Conservation (phyloP, 1,284 basidiomycete species). For the Marasmius fiardii region DNA sequence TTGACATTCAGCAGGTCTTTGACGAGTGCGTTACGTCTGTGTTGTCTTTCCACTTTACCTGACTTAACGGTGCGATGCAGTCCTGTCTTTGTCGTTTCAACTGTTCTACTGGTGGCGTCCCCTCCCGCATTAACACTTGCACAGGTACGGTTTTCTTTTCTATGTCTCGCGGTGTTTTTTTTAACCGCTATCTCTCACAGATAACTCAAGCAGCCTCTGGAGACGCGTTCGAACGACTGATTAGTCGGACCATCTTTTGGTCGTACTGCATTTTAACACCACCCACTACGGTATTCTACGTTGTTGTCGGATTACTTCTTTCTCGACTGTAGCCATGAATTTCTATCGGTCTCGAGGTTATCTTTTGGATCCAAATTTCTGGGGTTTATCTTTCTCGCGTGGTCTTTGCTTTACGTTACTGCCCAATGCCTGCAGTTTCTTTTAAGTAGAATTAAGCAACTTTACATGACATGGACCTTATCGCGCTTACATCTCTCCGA, state of each 20-base stretch:
- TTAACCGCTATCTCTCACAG: conserved; percentile 32
- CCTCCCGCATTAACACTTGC: conserved; percentile 83
- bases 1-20: conserved; percentile 63
- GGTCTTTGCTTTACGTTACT: too few species aligned
- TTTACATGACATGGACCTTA: too few species aligned
- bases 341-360: not conserved
- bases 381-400: too few species aligned
- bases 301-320: conserved; percentile 68
- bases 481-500: too few species aligned
- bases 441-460: too few species aligned
- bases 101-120: conserved; percentile 71
- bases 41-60: conserved; percentile 12
- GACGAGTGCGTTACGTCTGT: conserved; percentile 56
- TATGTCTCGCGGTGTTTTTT: not conserved
- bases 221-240: conserved; percentile 88
- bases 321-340: conserved; percentile 36
- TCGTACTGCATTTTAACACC: conserved; percentile 81
- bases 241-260: conserved; percentile 83
- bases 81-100: conserved; percentile 82
- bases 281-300: conserved; percentile 71
- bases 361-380: not conserved
- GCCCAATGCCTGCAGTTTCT: too few species aligned
- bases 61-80: conserved; percentile 32
- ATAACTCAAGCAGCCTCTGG: conserved; percentile 87
- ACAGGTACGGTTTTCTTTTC: conserved; percentile 42